Base-by-base conservation (phyloP, 1,284 basidiomycete species). In the Tremellales sp. region DNA sequence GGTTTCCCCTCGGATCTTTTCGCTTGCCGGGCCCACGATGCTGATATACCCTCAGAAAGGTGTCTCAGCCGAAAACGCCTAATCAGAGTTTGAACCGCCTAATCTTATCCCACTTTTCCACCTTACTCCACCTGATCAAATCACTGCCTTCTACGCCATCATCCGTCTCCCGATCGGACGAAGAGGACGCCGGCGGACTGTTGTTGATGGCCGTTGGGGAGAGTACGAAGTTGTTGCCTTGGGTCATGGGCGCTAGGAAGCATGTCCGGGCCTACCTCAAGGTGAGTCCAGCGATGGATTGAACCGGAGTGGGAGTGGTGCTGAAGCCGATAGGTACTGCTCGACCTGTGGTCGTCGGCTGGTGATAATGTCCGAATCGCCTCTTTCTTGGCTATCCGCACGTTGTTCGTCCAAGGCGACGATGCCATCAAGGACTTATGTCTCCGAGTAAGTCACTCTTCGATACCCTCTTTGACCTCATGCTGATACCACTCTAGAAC, bases 101-200 rank as follows among this genome's bases (percentile, higher is more conserved):
- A 22, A 82, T 97, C 52, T 79, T 92, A 17, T 91, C 90, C 3
- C 90, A 89, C 74, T 91, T 94, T 68, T 82, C 86, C 67, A 94
- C 91, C 56, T 75, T 89, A 41, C 79, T 90, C 22, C 84, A 89
- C 60, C 73, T 94, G 33, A 80, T 91, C 52, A 80, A 82, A 7
- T 86, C 92, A 57, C 77, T 92, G 2, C 85, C 87, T 81, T 65
- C 78, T 2, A 62, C 62, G 0, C 68, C 80, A 78, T 68, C 64
- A 12, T 53, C 60, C 3, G 46, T 65, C 4, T 49, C 53, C 2
- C 58, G 51, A 8, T 42, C 49, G 6, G 60, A 57, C n/a, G 62
- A 65, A 19, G 68, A 68, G 12, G 69, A 68, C 31, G 70, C 68
- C 8, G 64, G 64, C 15, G 61, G 62, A 31, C 70, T 80, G 47